phyloP scores from a whole-genome alignment of 2,329 filamentous ascomycete species.

The Fonsecaea multimorphosa region DNA sequence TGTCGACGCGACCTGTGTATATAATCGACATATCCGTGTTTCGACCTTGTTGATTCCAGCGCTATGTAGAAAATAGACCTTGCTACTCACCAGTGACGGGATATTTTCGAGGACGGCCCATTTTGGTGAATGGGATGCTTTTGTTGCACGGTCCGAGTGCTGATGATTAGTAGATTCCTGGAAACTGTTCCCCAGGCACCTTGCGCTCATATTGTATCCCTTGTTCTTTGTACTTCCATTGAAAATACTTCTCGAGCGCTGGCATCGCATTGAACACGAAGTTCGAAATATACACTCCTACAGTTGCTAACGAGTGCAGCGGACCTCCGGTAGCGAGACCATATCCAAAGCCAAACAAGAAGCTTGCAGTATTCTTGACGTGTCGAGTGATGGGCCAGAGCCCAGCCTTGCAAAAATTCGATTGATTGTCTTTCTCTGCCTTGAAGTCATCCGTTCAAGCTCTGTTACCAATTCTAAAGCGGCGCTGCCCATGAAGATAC shows the following conservation, averaged over 20 bases:
- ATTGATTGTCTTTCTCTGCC: slow-evolving; percentile 12
- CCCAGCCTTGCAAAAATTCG: slow-evolving; percentile 20
- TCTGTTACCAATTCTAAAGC: slow-evolving; percentile 13
- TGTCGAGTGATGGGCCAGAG: slow-evolving; percentile 19
- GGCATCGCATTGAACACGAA: slow-evolving; percentile 18
- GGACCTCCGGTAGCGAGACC: slow-evolving; percentile 16
- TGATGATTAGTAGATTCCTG: slow-evolving; percentile 20
- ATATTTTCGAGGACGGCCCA: not conserved
- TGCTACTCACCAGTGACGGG: not conserved
- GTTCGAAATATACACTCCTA: slow-evolving; percentile 7
- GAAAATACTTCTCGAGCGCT: slow-evolving; percentile 20
- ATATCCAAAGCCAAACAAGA: slow-evolving; percentile 23
- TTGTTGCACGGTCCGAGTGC: not conserved
- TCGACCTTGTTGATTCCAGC: not conserved
- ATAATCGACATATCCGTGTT: too few species aligned
- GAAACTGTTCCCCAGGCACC: slow-evolving; percentile 21
- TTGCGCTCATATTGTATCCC: slow-evolving; percentile 20
- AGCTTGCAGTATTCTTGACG: slow-evolving; percentile 26
- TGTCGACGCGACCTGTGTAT: too few species aligned
- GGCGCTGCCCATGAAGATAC: slow-evolving; percentile 16
- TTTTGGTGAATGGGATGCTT: too few species aligned
- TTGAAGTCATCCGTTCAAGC: slow-evolving; percentile 11
- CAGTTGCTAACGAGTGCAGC: slow-evolving; percentile 12
- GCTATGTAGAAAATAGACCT: not conserved
- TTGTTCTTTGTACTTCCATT: slow-evolving; percentile 20